These are phyloP conservation scores for Termitomyces sp. DNA, from an alignment of 1,284 basidiomycete genomes.

Conservation along the genomic window DNA sequence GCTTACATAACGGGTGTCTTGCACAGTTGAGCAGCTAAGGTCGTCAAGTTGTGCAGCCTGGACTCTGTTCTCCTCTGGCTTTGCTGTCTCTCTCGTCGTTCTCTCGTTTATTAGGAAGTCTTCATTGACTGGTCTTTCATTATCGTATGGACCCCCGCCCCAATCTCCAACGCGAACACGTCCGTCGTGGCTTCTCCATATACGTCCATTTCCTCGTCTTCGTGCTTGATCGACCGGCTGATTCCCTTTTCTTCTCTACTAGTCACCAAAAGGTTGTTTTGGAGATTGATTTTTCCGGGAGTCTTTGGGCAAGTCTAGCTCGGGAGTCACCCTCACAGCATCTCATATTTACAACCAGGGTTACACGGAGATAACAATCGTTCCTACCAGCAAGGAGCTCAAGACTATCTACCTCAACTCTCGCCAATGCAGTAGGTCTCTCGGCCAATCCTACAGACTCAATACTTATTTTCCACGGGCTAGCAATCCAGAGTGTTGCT, in stretches of 20 bases:
- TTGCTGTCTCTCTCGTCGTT: conserved; percentile 11
- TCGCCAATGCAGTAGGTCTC: conserved; percentile 71
- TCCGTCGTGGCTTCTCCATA: conserved; percentile 79
- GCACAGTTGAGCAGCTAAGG: conserved; percentile 13
- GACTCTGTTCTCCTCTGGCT: conserved; percentile 1
- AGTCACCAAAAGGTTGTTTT: conserved; percentile 90
- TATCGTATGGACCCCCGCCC: conserved; percentile 39
- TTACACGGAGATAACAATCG: conserved; percentile 86
- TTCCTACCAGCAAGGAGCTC: conserved; percentile 73
- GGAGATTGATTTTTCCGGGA: conserved; percentile 82
- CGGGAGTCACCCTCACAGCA: conserved; percentile 15
- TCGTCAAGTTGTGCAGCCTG: conserved; percentile 7
- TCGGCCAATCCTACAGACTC: conserved; percentile 7
- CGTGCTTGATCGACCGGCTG: conserved; percentile 30
- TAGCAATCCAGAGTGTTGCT: conserved; percentile 72
- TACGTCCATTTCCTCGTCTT: conserved; percentile 51
- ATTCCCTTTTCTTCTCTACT: conserved; percentile 60
- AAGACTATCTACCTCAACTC: conserved; percentile 82
- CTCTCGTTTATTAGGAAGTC: conserved; percentile 18
- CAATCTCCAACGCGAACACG: conserved; percentile 67
- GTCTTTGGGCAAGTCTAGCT: conserved; percentile 57
- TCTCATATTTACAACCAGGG: conserved; percentile 48
- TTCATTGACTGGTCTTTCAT: conserved; percentile 21
- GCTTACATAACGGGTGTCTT: conserved; percentile 30
- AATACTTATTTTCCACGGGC: conserved; percentile 13